Evolutionary conservation across 495 filamentous ascomycete species (phyloP).

Genomic region (Hypoxylon cercidicola): DNA sequence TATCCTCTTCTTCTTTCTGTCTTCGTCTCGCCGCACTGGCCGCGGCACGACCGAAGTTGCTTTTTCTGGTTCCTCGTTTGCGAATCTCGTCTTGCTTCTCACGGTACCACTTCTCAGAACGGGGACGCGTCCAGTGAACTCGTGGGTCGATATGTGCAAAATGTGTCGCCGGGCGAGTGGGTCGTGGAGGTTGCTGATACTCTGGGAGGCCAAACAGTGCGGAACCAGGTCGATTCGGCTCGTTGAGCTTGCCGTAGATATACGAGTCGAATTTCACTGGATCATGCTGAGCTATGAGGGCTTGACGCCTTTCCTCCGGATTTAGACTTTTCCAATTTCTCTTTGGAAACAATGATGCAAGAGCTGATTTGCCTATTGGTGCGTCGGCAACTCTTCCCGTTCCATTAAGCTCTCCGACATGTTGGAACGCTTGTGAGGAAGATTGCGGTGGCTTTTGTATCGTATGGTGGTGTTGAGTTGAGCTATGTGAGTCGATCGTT

Average conservation of each 20-base stretch:
- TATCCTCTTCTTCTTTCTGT: slow-evolving; percentile 42
- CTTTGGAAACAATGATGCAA: slow-evolving; percentile 18
- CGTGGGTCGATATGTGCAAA: slow-evolving; percentile 58
- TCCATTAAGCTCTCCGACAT: neutral
- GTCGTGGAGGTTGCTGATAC: slow-evolving; percentile 27
- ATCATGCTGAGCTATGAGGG: slow-evolving; percentile 41
- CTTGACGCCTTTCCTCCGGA: slow-evolving; percentile 37
- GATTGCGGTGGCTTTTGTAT: neutral
- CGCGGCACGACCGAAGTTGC: slow-evolving; percentile 53
- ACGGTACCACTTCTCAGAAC: slow-evolving; percentile 51
- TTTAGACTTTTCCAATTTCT: slow-evolving; percentile 26
- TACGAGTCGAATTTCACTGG: slow-evolving; percentile 38
- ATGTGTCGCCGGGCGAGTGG: slow-evolving; percentile 33
- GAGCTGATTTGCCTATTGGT: neutral
- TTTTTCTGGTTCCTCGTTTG: slow-evolving; percentile 53
- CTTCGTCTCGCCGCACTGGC: slow-evolving; percentile 44
- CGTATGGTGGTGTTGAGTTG: neutral
- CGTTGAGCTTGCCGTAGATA: slow-evolving; percentile 42
- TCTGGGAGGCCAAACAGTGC: slow-evolving; percentile 25
- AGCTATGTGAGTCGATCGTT: neutral
- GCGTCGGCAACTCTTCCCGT: neutral
- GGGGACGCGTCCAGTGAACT: slow-evolving; percentile 51
- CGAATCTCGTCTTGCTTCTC: slow-evolving; percentile 56
- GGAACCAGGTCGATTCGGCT: slow-evolving; percentile 41
- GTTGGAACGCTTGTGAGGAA: neutral